A percentile compares a stretch with the other conserved stretches of the same genome.
Conservation (phyloP, 164 flowering plant species). For the Chimonanthus praecox region DNA sequence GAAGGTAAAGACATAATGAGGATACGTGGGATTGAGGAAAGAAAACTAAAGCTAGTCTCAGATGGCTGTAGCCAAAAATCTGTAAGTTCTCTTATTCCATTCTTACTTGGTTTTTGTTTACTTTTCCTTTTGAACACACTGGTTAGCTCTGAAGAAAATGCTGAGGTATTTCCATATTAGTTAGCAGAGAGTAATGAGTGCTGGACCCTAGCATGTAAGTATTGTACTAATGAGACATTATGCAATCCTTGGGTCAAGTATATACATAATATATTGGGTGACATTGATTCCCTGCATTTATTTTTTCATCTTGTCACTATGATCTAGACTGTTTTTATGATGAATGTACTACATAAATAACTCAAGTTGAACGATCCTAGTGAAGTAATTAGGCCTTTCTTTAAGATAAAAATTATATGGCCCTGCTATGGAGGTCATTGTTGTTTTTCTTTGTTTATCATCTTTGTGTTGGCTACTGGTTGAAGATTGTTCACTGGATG, state of each 20-base stretch:
- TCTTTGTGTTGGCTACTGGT: not conserved
- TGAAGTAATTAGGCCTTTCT: not conserved
- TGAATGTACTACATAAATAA: too few relatives aligned
- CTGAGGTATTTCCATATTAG: not conserved
- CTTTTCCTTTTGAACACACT: not conserved
- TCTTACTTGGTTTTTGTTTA: not conserved
- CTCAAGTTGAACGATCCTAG: too few relatives aligned
- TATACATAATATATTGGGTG: not conserved
- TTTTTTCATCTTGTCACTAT: too few relatives aligned
- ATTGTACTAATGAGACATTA: too few relatives aligned
- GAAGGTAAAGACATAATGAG: constrained; percentile 52
- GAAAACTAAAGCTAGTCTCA: constrained; percentile 49
- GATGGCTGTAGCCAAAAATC: constrained; percentile 54
- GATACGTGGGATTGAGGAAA: constrained; percentile 34
- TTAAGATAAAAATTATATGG: too few relatives aligned
- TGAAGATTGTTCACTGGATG: not conserved
- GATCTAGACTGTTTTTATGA: too few relatives aligned
- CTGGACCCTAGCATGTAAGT: too few relatives aligned
- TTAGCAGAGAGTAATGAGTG: not conserved
- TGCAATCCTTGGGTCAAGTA: not conserved
- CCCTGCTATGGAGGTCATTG: not conserved
- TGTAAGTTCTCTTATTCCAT: constrained; percentile 37
- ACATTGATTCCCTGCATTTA: not conserved
- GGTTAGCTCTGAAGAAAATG: not conserved
- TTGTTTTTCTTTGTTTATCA: not conserved